phyloP scores from a whole-genome alignment of 78 protist genomes.

The Guillardia theta region DNA sequence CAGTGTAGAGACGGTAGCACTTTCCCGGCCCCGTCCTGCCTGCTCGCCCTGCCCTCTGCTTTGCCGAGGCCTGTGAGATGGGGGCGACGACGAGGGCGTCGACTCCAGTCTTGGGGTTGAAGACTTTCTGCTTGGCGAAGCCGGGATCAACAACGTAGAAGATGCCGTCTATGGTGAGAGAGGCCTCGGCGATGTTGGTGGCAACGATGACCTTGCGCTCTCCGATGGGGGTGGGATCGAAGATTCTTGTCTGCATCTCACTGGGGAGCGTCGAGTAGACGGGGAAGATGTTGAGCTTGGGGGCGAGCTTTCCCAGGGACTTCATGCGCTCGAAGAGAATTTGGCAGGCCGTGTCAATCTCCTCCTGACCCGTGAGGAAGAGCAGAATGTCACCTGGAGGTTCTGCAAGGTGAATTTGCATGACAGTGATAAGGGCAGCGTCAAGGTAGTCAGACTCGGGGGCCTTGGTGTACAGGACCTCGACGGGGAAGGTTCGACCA shows the following conservation, averaged over 20 bases:
- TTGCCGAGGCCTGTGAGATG: slow-evolving; percentile 86
- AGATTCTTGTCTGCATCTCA: slow-evolving; percentile 62
- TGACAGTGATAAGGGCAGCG: slow-evolving; percentile 91
- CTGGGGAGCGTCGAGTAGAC: slow-evolving; percentile 78
- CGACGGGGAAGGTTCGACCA: slow-evolving; percentile 91
- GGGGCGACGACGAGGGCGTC: slow-evolving; percentile 93
- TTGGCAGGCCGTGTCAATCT: slow-evolving; percentile 96
- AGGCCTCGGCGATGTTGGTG: slow-evolving; percentile 80
- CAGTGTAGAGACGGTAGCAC: slow-evolving; percentile 95
- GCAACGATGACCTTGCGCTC: slow-evolving; percentile 64
- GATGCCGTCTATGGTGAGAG: slow-evolving; percentile 73
- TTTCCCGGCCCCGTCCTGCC: slow-evolving; percentile 98
- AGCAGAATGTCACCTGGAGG: slow-evolving; percentile 98
- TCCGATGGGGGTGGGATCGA: slow-evolving; percentile 77
- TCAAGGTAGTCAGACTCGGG: slow-evolving; percentile 97
- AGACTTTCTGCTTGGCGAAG: slow-evolving; percentile 86
- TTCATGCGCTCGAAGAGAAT: slow-evolving; percentile 92
- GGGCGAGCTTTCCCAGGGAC: slow-evolving; percentile 1
- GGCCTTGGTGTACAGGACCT: slow-evolving; percentile 75
- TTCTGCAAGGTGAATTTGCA: slow-evolving; percentile 78
- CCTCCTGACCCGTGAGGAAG: slow-evolving; percentile 98
- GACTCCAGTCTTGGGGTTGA: slow-evolving; percentile 88
- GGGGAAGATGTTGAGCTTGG: slow-evolving; percentile 63
- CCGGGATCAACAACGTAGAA: slow-evolving; percentile 86
- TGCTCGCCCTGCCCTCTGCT: slow-evolving; percentile 71